Evolutionary conservation across 2,329 filamentous ascomycete genomes (phyloP).

Genomic region (Aspergillus aculeatinus): DNA sequence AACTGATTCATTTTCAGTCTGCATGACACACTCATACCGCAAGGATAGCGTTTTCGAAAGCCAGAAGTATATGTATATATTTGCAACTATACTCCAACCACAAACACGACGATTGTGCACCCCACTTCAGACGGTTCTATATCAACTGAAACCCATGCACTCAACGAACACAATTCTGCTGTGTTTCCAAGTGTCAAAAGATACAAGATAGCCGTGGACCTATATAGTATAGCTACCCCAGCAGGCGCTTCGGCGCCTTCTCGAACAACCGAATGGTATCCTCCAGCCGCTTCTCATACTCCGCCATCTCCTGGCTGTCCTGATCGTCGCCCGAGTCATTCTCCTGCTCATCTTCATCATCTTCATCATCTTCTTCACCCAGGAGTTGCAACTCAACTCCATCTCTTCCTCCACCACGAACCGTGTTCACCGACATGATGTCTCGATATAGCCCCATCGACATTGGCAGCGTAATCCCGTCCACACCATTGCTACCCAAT

Average conservation of each 20-base stretch:
- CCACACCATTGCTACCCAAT: constrained; percentile 9
- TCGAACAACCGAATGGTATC: constrained; percentile 25
- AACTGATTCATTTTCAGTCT: too few relatives aligned
- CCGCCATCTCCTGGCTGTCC: constrained; percentile 16
- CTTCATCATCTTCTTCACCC: not conserved
- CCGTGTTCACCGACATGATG: constrained; percentile 22
- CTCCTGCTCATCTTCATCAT: not conserved
- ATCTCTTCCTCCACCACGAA: constrained; percentile 8
- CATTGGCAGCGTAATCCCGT: constrained; percentile 13
- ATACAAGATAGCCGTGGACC: too few relatives aligned
- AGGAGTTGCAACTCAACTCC: constrained; percentile 11
- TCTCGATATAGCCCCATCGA: constrained; percentile 26
- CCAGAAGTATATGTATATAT: too few relatives aligned
- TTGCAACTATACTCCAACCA: too few relatives aligned
- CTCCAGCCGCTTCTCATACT: constrained; percentile 26
- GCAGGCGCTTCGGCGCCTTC: constrained; percentile 23
- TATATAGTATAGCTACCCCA: constrained; percentile 10
- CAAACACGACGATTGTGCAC: too few relatives aligned
- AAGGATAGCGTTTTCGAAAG: too few relatives aligned
- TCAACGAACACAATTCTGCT: too few relatives aligned
- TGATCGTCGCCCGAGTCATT: constrained; percentile 13
- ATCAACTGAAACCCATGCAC: too few relatives aligned
- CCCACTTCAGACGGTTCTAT: too few relatives aligned
- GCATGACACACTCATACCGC: too few relatives aligned
- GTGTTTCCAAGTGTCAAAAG: too few relatives aligned